Conservation (phyloP, 805 yeast species). For the Nakazawaea laoshanensis region DNA sequence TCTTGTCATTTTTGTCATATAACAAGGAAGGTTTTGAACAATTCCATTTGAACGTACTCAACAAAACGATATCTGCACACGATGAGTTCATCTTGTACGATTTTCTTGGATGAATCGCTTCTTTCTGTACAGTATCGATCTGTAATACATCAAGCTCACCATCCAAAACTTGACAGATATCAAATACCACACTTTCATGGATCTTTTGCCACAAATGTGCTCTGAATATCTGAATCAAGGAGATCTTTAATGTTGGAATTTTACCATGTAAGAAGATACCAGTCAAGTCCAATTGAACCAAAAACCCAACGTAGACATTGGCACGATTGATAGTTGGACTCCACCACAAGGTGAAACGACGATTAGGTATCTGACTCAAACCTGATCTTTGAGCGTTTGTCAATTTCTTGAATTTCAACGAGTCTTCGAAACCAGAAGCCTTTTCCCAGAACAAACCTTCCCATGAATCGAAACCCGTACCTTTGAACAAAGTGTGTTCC, state of each 20-base stretch:
- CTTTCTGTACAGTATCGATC: conserved; percentile 80
- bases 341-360: conserved; percentile 99
- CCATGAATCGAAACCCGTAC: conserved; percentile 97
- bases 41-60: conserved; percentile 74
- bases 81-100: conserved; percentile 97
- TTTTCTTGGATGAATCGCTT: conserved; percentile 92
- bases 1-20: conserved; percentile 58
- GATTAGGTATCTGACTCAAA: conserved; percentile 92
- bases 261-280: conserved; percentile 97
- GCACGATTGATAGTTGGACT: conserved; percentile 98
- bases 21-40: conserved; percentile 75
- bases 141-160: conserved; percentile 76
- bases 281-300: conserved; percentile 91
- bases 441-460: conserved; percentile 99
- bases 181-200: conserved; percentile 91
- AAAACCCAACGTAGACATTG: conserved; percentile 93
- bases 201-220: conserved; percentile 99
- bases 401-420: conserved; percentile 86
- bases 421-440: conserved; percentile 94
- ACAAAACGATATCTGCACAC: conserved; percentile 79
- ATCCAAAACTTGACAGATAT: conserved; percentile 86
- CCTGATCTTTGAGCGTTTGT: conserved; percentile 98
- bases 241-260: conserved; percentile 92
- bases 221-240: conserved; percentile 90
- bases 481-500: conserved; percentile 91